These are phyloP conservation scores for Physaria fendleri DNA, from an alignment of 345 rosid genomes.

Conservation along the genomic window DNA sequence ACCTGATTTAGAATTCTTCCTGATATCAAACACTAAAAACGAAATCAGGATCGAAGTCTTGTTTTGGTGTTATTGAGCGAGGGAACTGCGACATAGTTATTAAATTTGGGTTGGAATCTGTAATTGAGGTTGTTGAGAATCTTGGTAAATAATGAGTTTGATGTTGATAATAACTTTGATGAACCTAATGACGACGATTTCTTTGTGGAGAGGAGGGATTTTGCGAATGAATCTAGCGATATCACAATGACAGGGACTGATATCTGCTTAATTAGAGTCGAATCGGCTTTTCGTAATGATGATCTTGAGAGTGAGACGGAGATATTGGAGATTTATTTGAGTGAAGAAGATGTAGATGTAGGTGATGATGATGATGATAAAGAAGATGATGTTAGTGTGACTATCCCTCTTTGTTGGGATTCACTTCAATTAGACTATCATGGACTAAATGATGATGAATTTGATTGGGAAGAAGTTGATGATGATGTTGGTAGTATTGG, in stretches of 20 bases:
- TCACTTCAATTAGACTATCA: constrained; percentile 60
- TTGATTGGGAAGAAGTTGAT: constrained; percentile 96
- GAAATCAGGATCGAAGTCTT: constrained; percentile 25
- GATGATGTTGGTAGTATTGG: constrained; percentile 32
- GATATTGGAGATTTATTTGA: constrained; percentile 32
- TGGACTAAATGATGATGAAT: constrained; percentile 57
- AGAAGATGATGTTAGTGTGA: constrained; percentile 45
- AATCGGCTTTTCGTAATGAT: constrained; percentile 45
- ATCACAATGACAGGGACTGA: constrained; percentile 20
- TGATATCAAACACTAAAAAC: too few relatives aligned
- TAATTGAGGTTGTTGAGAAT: constrained; percentile 29
- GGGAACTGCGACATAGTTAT: constrained; percentile 31
- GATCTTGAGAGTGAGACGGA: constrained; percentile 18
- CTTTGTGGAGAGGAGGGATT: constrained; percentile 45
- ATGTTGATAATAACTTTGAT: constrained; percentile 18
- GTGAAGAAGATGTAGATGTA: constrained; percentile 49
- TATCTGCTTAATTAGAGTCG: constrained; percentile 34
- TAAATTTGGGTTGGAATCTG: constrained; percentile 42
- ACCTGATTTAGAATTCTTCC: too few relatives aligned
- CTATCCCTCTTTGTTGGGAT: constrained; percentile 62
- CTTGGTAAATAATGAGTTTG: constrained; percentile 24
- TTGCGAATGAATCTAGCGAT: constrained; percentile 35
- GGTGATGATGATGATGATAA: constrained; percentile 17
- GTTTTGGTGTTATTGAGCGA: constrained; percentile 43
- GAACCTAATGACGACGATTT: constrained; percentile 44